Evolutionary conservation across 1,284 basidiomycete genomes (phyloP), one percentile per base, ranked within the genome.

Genomic region (Ceratobasidium sp.): DNA sequence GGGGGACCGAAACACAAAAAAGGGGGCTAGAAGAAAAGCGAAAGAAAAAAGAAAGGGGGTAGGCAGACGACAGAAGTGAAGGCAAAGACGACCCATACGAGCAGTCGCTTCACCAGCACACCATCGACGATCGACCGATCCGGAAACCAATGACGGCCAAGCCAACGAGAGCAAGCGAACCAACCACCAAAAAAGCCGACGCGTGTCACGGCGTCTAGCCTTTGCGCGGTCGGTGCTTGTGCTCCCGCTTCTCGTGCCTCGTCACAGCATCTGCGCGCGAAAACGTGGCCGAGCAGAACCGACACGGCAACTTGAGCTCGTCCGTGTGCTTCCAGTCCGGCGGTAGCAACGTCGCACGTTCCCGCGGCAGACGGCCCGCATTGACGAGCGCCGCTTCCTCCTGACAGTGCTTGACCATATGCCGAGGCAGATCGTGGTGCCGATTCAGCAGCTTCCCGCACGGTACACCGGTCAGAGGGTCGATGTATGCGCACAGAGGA

Each of bases 241-340:
- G 69, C 58, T 74, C 69, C 45, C 58, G 58, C 58, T 74, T 74
- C 69, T 74, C 58, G 33, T 74, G 69, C 60, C 69, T 37, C 69
- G 20, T 74, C 20, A 74, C 69, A 26, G 69, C 69, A 35, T 74
- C 69, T 45, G 69, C 56, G 15, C 69, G 58, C 1, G 69, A 74
- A 39, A 74, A 74, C 58, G 31, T 33, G 31, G 58, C 56, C 20
- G n/a, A 28, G 58, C 69, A 74, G 60, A 74, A 74, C 60, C 69
- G 69, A 26, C 69, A 74, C 28, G 69, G 69, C 45, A 74, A 47
- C 69, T 74, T 74, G 28, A 74, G 26, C 69, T 63, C 69, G 58
- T 74, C 69, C 20, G 42, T 74, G 10, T 53, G 56, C 35, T 74
- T 61, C 69, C 69, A 74, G 26, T 63, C 47, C 8, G 39, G 31